Evolutionary conservation across 31 red algal genomes (phyloP), one percentile per base, ranked within the genome.

Genomic region (Odonthalia washingtoniensis): DNA sequence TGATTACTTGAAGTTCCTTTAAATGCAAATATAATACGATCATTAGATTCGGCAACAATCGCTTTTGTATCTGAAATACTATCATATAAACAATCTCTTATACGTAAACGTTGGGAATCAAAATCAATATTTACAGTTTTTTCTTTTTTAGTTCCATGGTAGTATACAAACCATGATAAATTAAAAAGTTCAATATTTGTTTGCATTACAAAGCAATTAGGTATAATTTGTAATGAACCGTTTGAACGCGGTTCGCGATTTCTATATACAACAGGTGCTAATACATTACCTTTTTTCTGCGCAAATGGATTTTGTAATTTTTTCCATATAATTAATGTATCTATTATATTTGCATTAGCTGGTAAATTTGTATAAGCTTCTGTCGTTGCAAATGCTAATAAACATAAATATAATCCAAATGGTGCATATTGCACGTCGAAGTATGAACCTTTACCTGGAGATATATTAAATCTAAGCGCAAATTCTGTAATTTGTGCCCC

Each of bases 11-110:
- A n/a, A n/a, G 95, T 97, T 44, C 95, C 95, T 38, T 93, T 93
- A 74, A 97, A 97, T 66, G 95, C 91, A 37, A 97, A 69, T 5
- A 88, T 82, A 36, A 97, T 94, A 18, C 91, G 74, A 78, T 97
- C 95, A 24, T 34, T 40, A 26, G 95, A 87, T 53, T 88, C 91
- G 14, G 83, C 75, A 16, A 97, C 79, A 69, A 94, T 68, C 27
- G 90, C 95, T 65, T 77, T 82, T 9, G 95, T 97, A 81, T 97
- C 95, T 18, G 91, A 94, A 34, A 31, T 68, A 49, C 76, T 74
- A 34, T 87, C 80, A 66, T 90, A 80, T 3, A 96, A 72, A 62
- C 62, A 80, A 5, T 80, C 74, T 49, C 57, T 77, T n/a, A 94
- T 81, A 41, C 73, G 85, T 46, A 67, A 21, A 77, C n/a, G n/a